Base-by-base conservation (phyloP, 192 early-diverging fungal species). In the Cetraspora pellucida region DNA sequence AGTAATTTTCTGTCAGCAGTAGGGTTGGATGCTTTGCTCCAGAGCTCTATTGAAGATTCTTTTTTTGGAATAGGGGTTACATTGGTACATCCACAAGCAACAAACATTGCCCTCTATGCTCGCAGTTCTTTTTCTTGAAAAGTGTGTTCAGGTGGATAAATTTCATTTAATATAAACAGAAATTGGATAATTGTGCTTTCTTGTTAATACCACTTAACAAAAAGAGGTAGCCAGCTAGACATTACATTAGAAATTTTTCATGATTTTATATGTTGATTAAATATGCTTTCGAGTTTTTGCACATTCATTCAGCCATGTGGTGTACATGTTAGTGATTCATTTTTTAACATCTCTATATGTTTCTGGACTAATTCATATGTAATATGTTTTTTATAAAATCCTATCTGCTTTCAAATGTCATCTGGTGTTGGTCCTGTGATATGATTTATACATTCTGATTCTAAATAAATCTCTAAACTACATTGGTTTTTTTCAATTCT, bases 41-140 rank as follows among this genome's bases (percentile, higher is more conserved):
- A 60, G 28, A 60, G 28, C 28, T 60, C 28, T 27, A 60, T 28
- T 30, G 11, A 60, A 28, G 28, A n/a, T n/a, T n/a, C n/a, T n/a
- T n/a, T n/a, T n/a, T n/a, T n/a, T n/a, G n/a, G n/a, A n/a, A n/a
- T n/a, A 10, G 11, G 27, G 0, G 11, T 60, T 7, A 60, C 27
- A 28, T 60, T 28, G 10, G 59, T 60, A 60, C 27, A 60, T 27
- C 11, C 27, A 28, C 3, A 30, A 60, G 19, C 6, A 10, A 2
- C 5, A 60, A 60, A 60, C 11, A 60, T 60, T 60, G 27, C 1
- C 28, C 27, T 9, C 27, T 11, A 60, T 30, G 19, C 27, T 28
- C 59, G 3, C 28, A 60, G 28, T 60, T 60, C 59, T 60, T 60
- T 58, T 23, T 58, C 57, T 58, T 58, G 57, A 60, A 60, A 60